Base-by-base conservation (phyloP, 495 filamentous ascomycete species). In the Neurospora sp. region DNA sequence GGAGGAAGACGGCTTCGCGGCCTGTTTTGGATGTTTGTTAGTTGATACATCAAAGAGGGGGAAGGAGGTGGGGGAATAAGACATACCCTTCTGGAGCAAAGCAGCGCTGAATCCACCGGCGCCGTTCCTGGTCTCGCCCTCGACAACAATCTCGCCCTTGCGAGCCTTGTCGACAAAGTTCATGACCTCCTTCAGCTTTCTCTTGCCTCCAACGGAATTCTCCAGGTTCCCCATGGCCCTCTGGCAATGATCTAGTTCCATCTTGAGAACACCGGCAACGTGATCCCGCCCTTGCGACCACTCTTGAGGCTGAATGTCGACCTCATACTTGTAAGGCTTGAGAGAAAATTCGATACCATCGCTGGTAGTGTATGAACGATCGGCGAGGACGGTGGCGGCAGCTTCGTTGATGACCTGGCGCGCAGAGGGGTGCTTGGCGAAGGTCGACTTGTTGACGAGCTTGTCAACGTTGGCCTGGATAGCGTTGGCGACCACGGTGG, bases 331-430 rank as follows among this genome's bases (percentile, higher is more conserved):
- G 85, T 94, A 99, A 3, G 96, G 96, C 80, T 99, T 99, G 84
- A 99, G 95, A 78, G 96, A 98, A 78, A 98, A 98, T 81, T 99
- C 96, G n/a, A 99, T 94, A 80, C 98, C 95, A 78, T 99, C 96
- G 75, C 91, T 93, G 3, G 96, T 98, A 78, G 93, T 94, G 83
- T 97, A 98, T 76, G 96, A 97, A 3, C 94, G 89, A 73, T 99
- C 96, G 73, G 94, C 96, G 18, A 99, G 82, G 65, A 98, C 98
- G 42, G 89, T 89, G 2, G 91, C 91, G 22, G 92, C 92, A 4
- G 96, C 95, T 75, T 97, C 93, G 38, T 88, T 93, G 76, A 98
- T 97, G 46, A 94, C 93, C 80, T 94, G 91, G 68, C 93, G 90
- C 16, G 95, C 96, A 70, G 94, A 96, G 0, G 96, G 96, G 76